Percentiles rank a stretch among this genome's conserved stretches.
Conservation (phyloP, 352 stramenopile species). For the Phytophthora hibernalis region DNA sequence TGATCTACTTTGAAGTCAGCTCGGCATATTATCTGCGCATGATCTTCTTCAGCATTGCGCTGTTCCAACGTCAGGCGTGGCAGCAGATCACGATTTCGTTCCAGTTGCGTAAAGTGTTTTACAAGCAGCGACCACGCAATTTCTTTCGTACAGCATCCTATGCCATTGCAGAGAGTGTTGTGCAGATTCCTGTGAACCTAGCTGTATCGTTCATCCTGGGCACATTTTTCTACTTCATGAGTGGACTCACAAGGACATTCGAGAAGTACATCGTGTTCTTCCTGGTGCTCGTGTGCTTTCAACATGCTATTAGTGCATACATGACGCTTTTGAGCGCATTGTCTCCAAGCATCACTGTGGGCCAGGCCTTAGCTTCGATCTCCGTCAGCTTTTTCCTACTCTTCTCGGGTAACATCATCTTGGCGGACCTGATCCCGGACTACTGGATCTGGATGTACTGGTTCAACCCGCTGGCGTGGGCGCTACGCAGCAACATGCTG, state of each 20-base stretch:
- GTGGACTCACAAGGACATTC: constrained; percentile 68
- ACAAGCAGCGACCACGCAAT: constrained; percentile 90
- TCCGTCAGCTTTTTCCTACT: constrained; percentile 73
- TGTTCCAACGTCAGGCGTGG: constrained; percentile 79
- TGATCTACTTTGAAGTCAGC: constrained; percentile 70
- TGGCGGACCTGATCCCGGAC: constrained; percentile 64
- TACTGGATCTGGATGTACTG: constrained; percentile 88
- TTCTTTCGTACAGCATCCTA: constrained; percentile 91
- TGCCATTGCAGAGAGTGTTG: constrained; percentile 64
- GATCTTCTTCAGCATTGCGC: constrained; percentile 72
- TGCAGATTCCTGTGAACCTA: constrained; percentile 74
- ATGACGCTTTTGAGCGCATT: constrained; percentile 67
- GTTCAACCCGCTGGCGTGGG: constrained; percentile 69
- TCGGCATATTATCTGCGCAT: constrained; percentile 71
- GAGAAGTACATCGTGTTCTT: constrained; percentile 84
- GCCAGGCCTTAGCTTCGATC: constrained; percentile 50
- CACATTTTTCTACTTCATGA: constrained; percentile 92
- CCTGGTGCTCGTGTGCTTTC: constrained; percentile 78
- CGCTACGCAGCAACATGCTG: constrained; percentile 59
- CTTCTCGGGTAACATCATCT: constrained; percentile 80
- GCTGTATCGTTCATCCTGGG: constrained; percentile 64
- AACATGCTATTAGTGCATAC: constrained; percentile 71
- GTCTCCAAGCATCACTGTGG: constrained; percentile 60
- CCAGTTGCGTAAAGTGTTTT: constrained; percentile 86
- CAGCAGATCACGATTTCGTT: constrained; percentile 78